A percentile compares a stretch with the other conserved stretches of the same genome.
These are phyloP conservation scores for Beta corolliflora DNA, from an alignment of 179 eudicot genomes.

Conservation along the genomic window DNA sequence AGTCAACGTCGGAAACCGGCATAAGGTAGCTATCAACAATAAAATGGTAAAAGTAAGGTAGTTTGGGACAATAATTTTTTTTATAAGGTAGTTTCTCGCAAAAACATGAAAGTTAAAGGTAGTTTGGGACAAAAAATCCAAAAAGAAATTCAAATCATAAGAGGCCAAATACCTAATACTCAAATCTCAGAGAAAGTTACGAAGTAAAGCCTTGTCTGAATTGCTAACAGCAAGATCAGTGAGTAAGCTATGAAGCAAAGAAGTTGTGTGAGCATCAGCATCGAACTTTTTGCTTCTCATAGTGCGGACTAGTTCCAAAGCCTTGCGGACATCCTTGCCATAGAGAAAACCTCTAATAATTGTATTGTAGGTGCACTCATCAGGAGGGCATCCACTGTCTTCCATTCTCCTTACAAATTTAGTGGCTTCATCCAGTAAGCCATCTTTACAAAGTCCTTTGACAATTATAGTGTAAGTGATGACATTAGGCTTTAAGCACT, in stretches of 20 bases:
- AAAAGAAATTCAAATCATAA: too few species aligned
- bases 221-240: not conserved
- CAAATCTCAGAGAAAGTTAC: not conserved
- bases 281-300: not conserved
- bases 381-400: slow-evolving; percentile 12
- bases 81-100: too few species aligned
- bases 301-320: not conserved
- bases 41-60: too few species aligned
- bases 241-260: not conserved
- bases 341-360: not conserved
- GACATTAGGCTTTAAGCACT: not conserved
- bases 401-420: slow-evolving; percentile 1
- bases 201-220: slow-evolving; percentile 10
- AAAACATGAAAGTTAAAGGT: too few species aligned
- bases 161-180: not conserved
- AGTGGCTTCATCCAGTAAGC: not conserved
- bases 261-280: not conserved
- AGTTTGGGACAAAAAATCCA: too few species aligned
- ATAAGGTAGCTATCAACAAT: too few species aligned
- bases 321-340: not conserved
- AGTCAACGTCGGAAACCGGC: too few species aligned
- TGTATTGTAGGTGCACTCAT: slow-evolving; percentile 1
- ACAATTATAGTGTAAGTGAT: not conserved
- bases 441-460: slow-evolving; percentile 7
- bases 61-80: too few species aligned